Evolutionary conservation across 495 filamentous ascomycete species (phyloP).

Genomic region (Lentithecium fluviatile): DNA sequence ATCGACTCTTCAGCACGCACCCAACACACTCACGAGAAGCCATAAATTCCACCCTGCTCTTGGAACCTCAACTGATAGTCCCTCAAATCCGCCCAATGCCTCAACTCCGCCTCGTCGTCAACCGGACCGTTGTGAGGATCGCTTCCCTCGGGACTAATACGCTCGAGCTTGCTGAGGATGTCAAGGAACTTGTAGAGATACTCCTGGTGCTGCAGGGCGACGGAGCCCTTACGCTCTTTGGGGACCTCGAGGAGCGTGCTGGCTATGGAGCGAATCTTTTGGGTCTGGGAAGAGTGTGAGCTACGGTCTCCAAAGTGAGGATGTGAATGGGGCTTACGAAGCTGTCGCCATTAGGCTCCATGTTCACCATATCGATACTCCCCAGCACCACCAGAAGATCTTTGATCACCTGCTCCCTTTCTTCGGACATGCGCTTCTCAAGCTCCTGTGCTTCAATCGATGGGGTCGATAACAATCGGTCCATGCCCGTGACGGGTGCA

Average conservation of each 20-base stretch:
- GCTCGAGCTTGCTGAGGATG: slow-evolving; percentile 69
- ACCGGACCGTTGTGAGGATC: slow-evolving; percentile 30
- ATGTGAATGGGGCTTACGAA: slow-evolving; percentile 50
- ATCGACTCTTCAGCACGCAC: no score
- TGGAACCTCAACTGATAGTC: slow-evolving; percentile 70
- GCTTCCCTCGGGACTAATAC: slow-evolving; percentile 43
- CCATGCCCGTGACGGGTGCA: slow-evolving; percentile 33
- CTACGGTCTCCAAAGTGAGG: slow-evolving; percentile 49
- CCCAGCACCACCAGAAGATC: slow-evolving; percentile 67
- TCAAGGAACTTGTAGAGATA: slow-evolving; percentile 67
- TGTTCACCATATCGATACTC: slow-evolving; percentile 72
- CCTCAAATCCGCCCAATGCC: slow-evolving; percentile 70
- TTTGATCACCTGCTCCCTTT: slow-evolving; percentile 73
- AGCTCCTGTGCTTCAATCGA: slow-evolving; percentile 37
- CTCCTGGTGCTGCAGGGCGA: slow-evolving; percentile 59
- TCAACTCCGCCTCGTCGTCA: slow-evolving; percentile 70
- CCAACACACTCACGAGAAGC: slow-evolving; percentile 14
- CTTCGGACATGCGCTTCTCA: slow-evolving; percentile 58
- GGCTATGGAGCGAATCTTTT: slow-evolving; percentile 69
- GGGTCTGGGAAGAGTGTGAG: slow-evolving; percentile 41
- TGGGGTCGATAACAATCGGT: slow-evolving; percentile 27
- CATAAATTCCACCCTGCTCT: slow-evolving; percentile 53
- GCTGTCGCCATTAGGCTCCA: slow-evolving; percentile 76
- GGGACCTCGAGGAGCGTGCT: slow-evolving; percentile 67
- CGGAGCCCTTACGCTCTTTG: slow-evolving; percentile 54